Evolutionary conservation across 2,329 filamentous ascomycete species (phyloP).

Genomic region (Byssoonygena ceratinophila): DNA sequence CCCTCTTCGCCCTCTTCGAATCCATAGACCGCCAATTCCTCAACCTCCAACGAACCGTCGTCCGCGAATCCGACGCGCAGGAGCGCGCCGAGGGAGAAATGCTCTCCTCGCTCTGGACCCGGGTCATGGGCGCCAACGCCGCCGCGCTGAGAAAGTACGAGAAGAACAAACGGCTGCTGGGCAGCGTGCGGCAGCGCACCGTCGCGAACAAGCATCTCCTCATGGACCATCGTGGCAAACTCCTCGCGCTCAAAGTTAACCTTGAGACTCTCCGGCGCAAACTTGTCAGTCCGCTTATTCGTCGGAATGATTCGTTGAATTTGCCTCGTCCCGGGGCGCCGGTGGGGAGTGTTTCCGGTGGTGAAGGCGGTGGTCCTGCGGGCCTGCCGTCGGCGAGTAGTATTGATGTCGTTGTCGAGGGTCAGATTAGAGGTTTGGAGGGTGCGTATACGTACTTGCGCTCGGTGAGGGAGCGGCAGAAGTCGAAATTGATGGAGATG

Average conservation of each 20-base stretch:
- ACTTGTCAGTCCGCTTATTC: constrained; percentile 71
- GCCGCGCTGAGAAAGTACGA: constrained; percentile 77
- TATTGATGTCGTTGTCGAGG: constrained; percentile 50
- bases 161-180: constrained; percentile 71
- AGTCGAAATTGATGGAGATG: constrained; percentile 70
- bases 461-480: constrained; percentile 65
- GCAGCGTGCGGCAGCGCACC: constrained; percentile 68
- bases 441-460: constrained; percentile 70
- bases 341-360: constrained; percentile 23
- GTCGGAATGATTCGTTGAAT: constrained; percentile 46
- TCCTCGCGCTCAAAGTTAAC: constrained; percentile 74
- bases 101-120: constrained; percentile 74
- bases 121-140: constrained; percentile 66
- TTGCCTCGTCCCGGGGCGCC: constrained; percentile 19
- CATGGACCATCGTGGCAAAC: constrained; percentile 72
- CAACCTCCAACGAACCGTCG: constrained; percentile 73
- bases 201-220: constrained; percentile 79
- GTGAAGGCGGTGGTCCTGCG: constrained; percentile 52
- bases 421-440: constrained; percentile 74
- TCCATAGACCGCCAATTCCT: constrained; percentile 82
- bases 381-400: constrained; percentile 39
- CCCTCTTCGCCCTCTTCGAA: constrained; percentile 82
- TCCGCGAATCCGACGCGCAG: constrained; percentile 70
- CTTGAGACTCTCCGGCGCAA: constrained; percentile 75
- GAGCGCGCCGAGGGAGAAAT: constrained; percentile 71